A percentile compares a stretch with the other conserved stretches of the same genome.
phyloP scores from a whole-genome alignment of 176 grass and related monocot species.

The Leersia perrieri region DNA sequence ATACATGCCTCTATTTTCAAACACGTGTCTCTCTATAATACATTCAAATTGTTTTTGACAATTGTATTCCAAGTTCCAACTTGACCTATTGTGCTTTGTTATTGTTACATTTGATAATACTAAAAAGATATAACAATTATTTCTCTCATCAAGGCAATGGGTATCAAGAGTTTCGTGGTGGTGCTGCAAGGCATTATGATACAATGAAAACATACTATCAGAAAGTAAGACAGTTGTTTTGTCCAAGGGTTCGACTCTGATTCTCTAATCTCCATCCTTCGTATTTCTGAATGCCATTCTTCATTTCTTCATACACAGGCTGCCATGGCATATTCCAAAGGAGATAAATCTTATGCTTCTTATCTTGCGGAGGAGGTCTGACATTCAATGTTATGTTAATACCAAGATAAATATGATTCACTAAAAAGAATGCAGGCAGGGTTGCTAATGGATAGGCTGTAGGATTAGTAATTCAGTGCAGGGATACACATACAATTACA shows the following conservation, averaged over 20 bases:
- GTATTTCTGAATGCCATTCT: slow-evolving; percentile 32
- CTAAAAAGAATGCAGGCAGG: background rate
- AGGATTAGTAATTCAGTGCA: slow-evolving; percentile 8
- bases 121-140: slow-evolving; percentile 38
- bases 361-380: slow-evolving; percentile 80
- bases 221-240: slow-evolving; percentile 49
- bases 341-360: slow-evolving; percentile 73
- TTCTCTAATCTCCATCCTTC: background rate
- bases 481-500: background rate
- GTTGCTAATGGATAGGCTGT: background rate
- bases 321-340: slow-evolving; percentile 73
- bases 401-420: background rate
- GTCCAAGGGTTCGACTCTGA: background rate
- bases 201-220: slow-evolving; percentile 76
- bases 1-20: background rate
- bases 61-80: background rate
- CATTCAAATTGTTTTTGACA: slow-evolving; percentile 1
- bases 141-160: slow-evolving; percentile 54
- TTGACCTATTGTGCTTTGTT: slow-evolving; percentile 2
- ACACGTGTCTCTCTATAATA: background rate
- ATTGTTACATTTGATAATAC: slow-evolving; percentile 3
- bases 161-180: slow-evolving; percentile 59
- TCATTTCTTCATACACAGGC: slow-evolving; percentile 57
- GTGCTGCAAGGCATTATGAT: slow-evolving; percentile 60
- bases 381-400: slow-evolving; percentile 21